Base-by-base conservation (phyloP, 1,284 basidiomycete genomes). In the Tilletia setariae region DNA sequence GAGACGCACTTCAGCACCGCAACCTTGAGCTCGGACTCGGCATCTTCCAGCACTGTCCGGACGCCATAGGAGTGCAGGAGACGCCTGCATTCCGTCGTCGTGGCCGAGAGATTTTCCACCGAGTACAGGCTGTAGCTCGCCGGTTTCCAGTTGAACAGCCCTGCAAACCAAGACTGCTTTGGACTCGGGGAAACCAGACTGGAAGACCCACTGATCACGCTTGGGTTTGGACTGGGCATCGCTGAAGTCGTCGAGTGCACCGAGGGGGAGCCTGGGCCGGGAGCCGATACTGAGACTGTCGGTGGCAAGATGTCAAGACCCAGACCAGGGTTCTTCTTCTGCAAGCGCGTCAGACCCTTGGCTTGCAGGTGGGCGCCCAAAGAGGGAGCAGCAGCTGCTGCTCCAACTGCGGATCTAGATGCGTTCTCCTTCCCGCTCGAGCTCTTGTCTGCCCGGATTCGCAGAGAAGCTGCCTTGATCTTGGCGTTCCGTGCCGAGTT, bases 81-180 rank as follows among this genome's bases (percentile, higher is more conserved):
- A 15, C 88, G 86, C 21, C 87, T 84, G 64, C 88, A 86, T 77
- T 90, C 89, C 62, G 84, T 80, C 35, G 90, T 87, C 13, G 92
- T 91, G 44, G 86, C 85, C 7, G 84, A 81, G 61, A 89, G 83
- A 72, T 89, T 90, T 86, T 78, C 75, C 19, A 70, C 71, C 28
- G 78, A 78, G 74, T 78, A 74, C 64, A 82, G 74, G 23, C 72
- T 74, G 82, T 89, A 89, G 16, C 85, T 86, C 19, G 87, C 85
- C 0, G 91, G 89, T 78, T 90, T 92, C 85, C 92, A 90, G 79
- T 89, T 90, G 87, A 97, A 95, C 61, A 96, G 87, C 72, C 90
- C 91, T 65, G 89, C 88, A 74, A 98, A 89, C 94, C 94, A 97
- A 68, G 88, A 89, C 63, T 90, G 88, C 82, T 90, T 91, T 72